phyloP scores from a whole-genome alignment of 176 grass and related monocot genomes.

The Cenchrus purpureus region DNA sequence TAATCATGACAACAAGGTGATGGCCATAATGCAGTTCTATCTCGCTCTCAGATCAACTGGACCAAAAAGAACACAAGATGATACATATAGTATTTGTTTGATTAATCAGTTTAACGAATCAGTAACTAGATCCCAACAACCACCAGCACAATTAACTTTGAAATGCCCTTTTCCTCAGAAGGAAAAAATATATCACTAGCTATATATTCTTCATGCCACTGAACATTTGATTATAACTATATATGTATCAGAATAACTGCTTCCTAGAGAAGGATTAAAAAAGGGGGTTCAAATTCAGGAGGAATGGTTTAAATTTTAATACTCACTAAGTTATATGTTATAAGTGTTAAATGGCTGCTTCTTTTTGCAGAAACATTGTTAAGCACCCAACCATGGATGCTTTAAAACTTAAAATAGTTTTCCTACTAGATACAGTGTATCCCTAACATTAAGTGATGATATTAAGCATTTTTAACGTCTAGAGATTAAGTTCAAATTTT shows the following conservation, averaged over 20 bases:
- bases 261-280: neutral
- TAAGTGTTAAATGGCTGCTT: neutral
- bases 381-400: neutral
- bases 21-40: neutral
- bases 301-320: neutral
- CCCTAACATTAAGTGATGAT: neutral
- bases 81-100: neutral
- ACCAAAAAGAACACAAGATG: neutral
- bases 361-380: neutral
- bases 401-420: neutral
- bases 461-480: neutral
- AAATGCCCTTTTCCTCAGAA: neutral
- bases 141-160: neutral
- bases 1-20: neutral
- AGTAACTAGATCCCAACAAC: constrained; percentile 28
- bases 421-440: neutral
- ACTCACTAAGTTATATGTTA: neutral
- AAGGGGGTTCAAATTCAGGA: neutral
- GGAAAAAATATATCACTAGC: neutral
- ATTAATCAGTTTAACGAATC: constrained; percentile 14
- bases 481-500: constrained; percentile 5
- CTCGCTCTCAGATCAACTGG: neutral
- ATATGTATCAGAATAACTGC: neutral
- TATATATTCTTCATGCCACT: neutral
- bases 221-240: neutral